Percentiles rank a stretch among this genome's conserved stretches.
Conservation (phyloP, 257 asterid genomes). For the Salvia rosmarinus region DNA sequence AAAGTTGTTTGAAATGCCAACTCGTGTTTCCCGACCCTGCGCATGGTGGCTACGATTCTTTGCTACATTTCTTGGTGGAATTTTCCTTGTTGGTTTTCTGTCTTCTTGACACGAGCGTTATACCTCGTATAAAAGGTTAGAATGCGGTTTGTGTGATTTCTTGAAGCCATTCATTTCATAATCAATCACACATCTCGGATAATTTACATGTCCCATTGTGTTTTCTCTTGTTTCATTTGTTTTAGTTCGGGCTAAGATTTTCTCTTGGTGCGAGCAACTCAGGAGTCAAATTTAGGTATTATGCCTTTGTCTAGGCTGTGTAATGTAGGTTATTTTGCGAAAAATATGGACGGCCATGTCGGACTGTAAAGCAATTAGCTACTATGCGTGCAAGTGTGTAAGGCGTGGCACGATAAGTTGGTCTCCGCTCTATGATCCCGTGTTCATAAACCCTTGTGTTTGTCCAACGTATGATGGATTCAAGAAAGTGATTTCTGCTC, state of each 20-base stretch:
- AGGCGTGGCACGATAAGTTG: conserved; percentile 69
- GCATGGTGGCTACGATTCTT: conserved; percentile 38
- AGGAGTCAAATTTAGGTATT: not conserved
- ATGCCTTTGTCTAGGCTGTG: conserved; percentile 3
- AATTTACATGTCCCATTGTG: not conserved
- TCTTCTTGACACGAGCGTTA: conserved; percentile 43
- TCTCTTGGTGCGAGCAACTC: not conserved
- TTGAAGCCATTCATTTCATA: not conserved
- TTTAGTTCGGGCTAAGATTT: not conserved
- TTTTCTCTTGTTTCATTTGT: not conserved
- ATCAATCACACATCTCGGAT: not conserved
- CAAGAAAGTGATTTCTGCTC: conserved; percentile 54
- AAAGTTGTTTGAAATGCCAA: conserved; percentile 39
- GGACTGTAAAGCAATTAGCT: conserved; percentile 69
- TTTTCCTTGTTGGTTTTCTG: conserved; percentile 45
- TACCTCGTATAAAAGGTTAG: conserved; percentile 40
- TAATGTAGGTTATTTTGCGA: conserved; percentile 38
- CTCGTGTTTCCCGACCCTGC: conserved; percentile 36
- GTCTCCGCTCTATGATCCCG: conserved; percentile 85
- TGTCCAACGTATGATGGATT: conserved; percentile 91
- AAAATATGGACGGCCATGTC: conserved; percentile 57
- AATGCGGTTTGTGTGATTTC: not conserved
- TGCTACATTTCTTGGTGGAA: conserved; percentile 50
- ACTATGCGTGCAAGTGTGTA: conserved; percentile 74
- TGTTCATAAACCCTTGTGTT: conserved; percentile 71